Base-by-base conservation (phyloP, 2,329 filamentous ascomycete genomes). In the Cercospora zeina region DNA sequence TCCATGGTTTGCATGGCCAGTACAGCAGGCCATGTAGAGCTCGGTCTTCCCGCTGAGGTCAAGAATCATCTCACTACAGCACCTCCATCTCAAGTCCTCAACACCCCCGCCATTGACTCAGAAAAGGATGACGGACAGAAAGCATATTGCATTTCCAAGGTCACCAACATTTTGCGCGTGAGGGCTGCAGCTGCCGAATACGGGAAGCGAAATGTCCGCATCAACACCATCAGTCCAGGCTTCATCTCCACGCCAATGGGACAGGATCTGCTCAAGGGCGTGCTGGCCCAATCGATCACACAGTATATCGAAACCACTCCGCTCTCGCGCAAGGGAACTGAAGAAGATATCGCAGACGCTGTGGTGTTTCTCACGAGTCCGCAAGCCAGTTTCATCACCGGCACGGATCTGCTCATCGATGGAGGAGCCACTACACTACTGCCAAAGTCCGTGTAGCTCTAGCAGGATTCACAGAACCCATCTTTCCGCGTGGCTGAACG, bases 251-350 rank as follows among this genome's bases (percentile, higher is more conserved):
- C 58, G 4, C 37, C 37, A 8, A 60, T 63, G 58, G 57, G 42
- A 1, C 47, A 51, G 27, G 47, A 51, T 10, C 8, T 31, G 14
- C 24, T 51, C 21, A 11, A 24, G 11, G 53, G 53, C 9, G 58
- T 54, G n/a, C 14, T 62, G 8, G 42, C 31, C 1, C 42, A 54
- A 11, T 21, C 31, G 2, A 67, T 80, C 37, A 82, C 16, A 0
- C 39, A 45, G 19, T 45, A 21, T 14, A 45, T 82, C 30, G 73
- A 77, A 13, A 75, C 79, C 68, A 82, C 80, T 67, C 80, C 80
- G 13, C 68, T 82, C 13, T 77, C 78, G 45, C 67, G 80, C 31
- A 81, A 79, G 70, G 80, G 80, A 2, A 72, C 75, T 7, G 80
- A 80, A 1, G 78, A 82, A 64, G 75, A 77, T 58, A 74, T 77